Percentiles rank a stretch among this genome's conserved stretches.
Conservation (phyloP, 495 filamentous ascomycete genomes). For the Hypoxylon lenormandii region DNA sequence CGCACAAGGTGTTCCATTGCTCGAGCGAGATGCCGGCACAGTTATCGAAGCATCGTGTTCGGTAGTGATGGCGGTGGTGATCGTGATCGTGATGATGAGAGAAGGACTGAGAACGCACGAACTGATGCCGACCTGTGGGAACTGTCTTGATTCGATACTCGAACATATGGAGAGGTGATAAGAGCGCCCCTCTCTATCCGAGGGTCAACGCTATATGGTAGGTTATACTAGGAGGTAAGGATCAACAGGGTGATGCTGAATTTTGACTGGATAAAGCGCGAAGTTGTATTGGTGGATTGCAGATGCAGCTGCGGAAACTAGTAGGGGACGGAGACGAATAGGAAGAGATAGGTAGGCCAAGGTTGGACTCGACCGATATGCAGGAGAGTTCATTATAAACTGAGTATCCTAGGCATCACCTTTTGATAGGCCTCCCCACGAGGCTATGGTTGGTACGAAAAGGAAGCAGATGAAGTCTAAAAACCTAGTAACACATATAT, state of each 20-base stretch:
- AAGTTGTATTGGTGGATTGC: slow-evolving; percentile 28
- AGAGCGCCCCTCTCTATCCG: slow-evolving; percentile 17
- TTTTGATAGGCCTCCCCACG: slow-evolving; percentile 39
- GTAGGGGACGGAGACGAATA: slow-evolving; percentile 35
- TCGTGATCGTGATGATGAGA: slow-evolving; percentile 36
- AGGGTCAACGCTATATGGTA: slow-evolving; percentile 20
- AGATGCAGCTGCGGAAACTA: slow-evolving; percentile 46
- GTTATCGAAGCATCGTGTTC: slow-evolving; percentile 41
- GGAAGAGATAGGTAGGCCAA: slow-evolving; percentile 35
- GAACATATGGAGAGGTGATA: slow-evolving; percentile 37
- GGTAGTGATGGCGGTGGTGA: slow-evolving; percentile 22
- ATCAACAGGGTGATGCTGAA: slow-evolving; percentile 11
- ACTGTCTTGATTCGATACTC: slow-evolving; percentile 38
- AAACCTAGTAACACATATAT: slow-evolving; percentile 25
- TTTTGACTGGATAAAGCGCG: slow-evolving; percentile 23
- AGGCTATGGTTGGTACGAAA: slow-evolving; percentile 36
- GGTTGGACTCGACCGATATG: slow-evolving; percentile 30
- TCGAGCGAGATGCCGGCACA: slow-evolving; percentile 45
- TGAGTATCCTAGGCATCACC: slow-evolving; percentile 22
- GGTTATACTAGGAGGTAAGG: slow-evolving; percentile 16
- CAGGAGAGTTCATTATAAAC: slow-evolving; percentile 41
- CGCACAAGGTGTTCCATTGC: slow-evolving; percentile 40
- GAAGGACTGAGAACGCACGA: slow-evolving; percentile 41
- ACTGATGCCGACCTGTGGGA: slow-evolving; percentile 23
- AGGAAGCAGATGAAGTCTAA: slow-evolving; percentile 31